Base-by-base conservation (phyloP, 2,329 filamentous ascomycete species). In the Dendrostoma leiphaemia region DNA sequence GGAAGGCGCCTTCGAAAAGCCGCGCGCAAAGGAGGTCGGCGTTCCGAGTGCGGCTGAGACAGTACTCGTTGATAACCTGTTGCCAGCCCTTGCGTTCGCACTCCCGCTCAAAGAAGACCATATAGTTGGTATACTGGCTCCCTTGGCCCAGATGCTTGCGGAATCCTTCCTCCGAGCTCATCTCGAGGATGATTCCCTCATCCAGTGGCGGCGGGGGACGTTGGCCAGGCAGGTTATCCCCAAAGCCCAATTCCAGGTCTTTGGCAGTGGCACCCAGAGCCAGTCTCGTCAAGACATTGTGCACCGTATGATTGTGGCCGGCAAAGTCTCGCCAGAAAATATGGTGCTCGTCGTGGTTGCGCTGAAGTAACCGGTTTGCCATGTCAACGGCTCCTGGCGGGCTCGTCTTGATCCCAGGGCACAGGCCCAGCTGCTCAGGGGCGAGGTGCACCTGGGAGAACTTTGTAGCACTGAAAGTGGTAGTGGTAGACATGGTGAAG, bases 221-320 rank as follows among this genome's bases (percentile, higher is more conserved):
- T 38, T 46, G 50, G 6, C 17, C 13, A 13, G 19, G 17, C 15
- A 35, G 26, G 6, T 32, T 40, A 13, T 46, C 43, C 6, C n/a
- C 32, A 37, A 37, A 53, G 10, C 24, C 41, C 13, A 28, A n/a
- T 23, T 53, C 31, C 3, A 53, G 28, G 2, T 47, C 43, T 6
- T 26, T 4, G 5, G 26, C 6, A 8, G n/a, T 71, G 5, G 89
- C 90, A 1, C 87, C 86, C 1, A 94, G 83, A 28, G 88, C 88
- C 67, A 87, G 95, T 26, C 93, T 73, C 9, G 85, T 85, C 9
- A 96, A 79, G 3, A 95, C 71, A 31, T 90, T 85, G 62, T 96
- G 91, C 2, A 79, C 79, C 55, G 94, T 77, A 77, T 82, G 52
- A 15, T 54, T 54, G 17, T 48, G 37, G 2, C 45, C 45, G 13